A percentile compares a stretch with the other conserved stretches of the same genome.
These are phyloP conservation scores for Physcia stellaris DNA, from an alignment of 495 filamentous ascomycete species.

Conservation along the genomic window DNA sequence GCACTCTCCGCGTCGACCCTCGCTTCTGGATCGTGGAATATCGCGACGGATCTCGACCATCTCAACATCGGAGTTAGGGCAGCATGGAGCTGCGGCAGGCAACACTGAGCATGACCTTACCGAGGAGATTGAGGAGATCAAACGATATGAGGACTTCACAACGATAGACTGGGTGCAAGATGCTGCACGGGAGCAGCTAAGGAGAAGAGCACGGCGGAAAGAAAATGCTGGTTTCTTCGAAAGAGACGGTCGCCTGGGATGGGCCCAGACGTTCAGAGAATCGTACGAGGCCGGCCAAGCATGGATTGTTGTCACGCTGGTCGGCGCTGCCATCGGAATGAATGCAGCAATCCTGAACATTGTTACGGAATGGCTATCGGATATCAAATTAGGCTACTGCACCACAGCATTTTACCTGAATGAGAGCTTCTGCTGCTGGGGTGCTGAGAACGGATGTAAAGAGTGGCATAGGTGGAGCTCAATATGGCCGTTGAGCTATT, in stretches of 20 bases:
- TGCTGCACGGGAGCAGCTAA: conserved; percentile 77
- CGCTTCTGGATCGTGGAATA: conserved; percentile 38
- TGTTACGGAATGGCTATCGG: conserved; percentile 90
- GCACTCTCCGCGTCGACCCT: conserved; percentile 39
- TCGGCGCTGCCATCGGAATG: conserved; percentile 81
- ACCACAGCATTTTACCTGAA: conserved; percentile 94
- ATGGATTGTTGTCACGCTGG: conserved; percentile 94
- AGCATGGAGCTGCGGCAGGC: conserved; percentile 30
- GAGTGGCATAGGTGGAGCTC: conserved; percentile 88
- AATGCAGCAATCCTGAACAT: conserved; percentile 94
- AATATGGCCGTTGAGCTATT: conserved; percentile 65
- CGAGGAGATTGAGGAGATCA: conserved; percentile 95
- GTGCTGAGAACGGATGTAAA: conserved; percentile 78
- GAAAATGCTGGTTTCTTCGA: conserved; percentile 65
- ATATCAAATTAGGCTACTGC: conserved; percentile 91
- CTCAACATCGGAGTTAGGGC: conserved; percentile 47
- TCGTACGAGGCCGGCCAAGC: conserved; percentile 94
- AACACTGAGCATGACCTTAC: conserved; percentile 49
- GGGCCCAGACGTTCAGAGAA: conserved; percentile 70
- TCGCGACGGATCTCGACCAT: conserved; percentile 62
- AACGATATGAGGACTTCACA: conserved; percentile 94
- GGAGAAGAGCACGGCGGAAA: conserved; percentile 60
- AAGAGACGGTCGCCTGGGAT: conserved; percentile 55
- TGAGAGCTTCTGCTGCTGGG: conserved; percentile 98
- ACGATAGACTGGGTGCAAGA: conserved; percentile 99